A percentile compares a stretch with the other conserved stretches of the same genome.
phyloP scores from a whole-genome alignment of 495 filamentous ascomycete species.

The Neurospora sp. region DNA sequence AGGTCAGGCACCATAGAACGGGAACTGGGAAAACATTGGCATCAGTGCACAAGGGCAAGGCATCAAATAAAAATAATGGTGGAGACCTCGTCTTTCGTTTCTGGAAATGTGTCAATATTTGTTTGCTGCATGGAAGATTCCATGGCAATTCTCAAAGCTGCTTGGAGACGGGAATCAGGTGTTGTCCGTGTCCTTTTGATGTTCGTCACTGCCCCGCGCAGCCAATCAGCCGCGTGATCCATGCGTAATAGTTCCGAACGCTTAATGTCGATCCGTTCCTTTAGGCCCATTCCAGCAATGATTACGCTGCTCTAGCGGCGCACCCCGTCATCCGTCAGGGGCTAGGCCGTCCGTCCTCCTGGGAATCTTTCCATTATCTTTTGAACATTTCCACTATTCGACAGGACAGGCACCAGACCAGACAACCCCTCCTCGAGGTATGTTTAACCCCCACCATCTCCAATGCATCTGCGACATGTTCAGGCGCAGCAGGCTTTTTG shows the following conservation, averaged over 20 bases:
- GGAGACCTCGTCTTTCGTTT: neutral
- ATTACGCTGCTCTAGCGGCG: neutral
- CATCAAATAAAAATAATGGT: neutral
- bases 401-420: neutral
- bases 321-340: neutral
- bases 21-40: neutral
- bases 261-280: neutral
- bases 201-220: neutral
- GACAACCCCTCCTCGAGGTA: neutral
- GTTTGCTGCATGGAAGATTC: neutral
- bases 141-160: neutral
- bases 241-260: neutral
- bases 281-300: neutral
- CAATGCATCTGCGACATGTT: neutral
- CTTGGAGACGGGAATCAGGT: neutral
- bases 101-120: neutral
- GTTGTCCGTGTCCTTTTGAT: neutral
- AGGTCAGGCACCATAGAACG: neutral
- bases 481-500: neutral
- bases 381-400: neutral
- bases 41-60: neutral
- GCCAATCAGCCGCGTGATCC: neutral
- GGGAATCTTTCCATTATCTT: neutral
- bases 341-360: neutral
- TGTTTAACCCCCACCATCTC: neutral